Conservation (phyloP, 1,139 yeast species). For the Pichia sp. region DNA sequence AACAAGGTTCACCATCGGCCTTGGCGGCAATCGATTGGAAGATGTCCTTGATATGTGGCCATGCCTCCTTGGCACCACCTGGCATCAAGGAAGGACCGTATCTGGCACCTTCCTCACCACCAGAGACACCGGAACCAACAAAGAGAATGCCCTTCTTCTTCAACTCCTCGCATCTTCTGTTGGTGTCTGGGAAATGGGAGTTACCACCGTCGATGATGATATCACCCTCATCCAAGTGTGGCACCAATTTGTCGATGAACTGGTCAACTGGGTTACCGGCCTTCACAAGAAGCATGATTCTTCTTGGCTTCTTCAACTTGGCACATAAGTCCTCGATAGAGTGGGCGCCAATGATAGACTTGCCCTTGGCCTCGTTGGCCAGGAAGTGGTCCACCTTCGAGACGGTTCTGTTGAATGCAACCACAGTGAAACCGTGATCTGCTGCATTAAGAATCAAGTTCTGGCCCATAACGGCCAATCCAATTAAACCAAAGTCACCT, state of each 20-base stretch:
- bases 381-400: slow-evolving; percentile 92
- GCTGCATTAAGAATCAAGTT: slow-evolving; percentile 96
- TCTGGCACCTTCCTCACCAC: slow-evolving; percentile 99
- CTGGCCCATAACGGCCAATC: slow-evolving; percentile 99
- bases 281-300: slow-evolving; percentile 89
- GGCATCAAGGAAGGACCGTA: slow-evolving; percentile 99
- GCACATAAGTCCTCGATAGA: slow-evolving; percentile 84
- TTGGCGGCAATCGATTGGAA: slow-evolving; percentile 97
- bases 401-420: slow-evolving; percentile 97
- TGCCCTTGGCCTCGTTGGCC: slow-evolving; percentile 94
- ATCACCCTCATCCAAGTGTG: slow-evolving; percentile 92
- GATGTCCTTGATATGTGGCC: slow-evolving; percentile 97
- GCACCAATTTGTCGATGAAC: slow-evolving; percentile 82
- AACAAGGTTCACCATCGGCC: slow-evolving; percentile 97
- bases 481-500: slow-evolving; percentile 98
- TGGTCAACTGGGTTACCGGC: slow-evolving; percentile 95
- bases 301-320: slow-evolving; percentile 95
- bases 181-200: slow-evolving; percentile 98
- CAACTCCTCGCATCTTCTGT: slow-evolving; percentile 92
- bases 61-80: slow-evolving; percentile 96
- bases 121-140: slow-evolving; percentile 99
- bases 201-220: slow-evolving; percentile 99
- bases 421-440: slow-evolving; percentile 96
- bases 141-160: slow-evolving; percentile 82
- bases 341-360: slow-evolving; percentile 90